phyloP scores from a whole-genome alignment of 345 rosid genomes.

The Arabidopsis suecica region DNA sequence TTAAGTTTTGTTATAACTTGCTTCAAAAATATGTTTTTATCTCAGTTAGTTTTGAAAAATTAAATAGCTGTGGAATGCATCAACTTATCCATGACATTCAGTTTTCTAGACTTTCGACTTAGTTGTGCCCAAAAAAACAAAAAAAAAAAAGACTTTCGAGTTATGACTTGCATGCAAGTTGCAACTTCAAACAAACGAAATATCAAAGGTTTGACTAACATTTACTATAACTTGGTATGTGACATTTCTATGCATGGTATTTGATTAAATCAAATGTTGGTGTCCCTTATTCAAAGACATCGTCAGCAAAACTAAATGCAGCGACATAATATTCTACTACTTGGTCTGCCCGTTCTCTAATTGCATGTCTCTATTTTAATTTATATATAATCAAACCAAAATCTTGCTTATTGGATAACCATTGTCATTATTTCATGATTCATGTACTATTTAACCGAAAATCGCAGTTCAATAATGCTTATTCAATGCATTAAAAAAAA shows the following conservation, averaged over 20 bases:
- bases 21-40: too few relatives aligned
- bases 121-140: neutral
- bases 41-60: too few relatives aligned
- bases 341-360: slow-evolving; percentile 20
- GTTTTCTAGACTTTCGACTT: neutral
- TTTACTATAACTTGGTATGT: neutral
- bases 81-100: neutral
- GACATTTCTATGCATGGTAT: neutral
- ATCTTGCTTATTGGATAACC: slow-evolving; percentile 7
- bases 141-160: too few relatives aligned
- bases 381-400: slow-evolving; percentile 18
- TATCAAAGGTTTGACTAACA: neutral
- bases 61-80: neutral
- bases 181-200: neutral
- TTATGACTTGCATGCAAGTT: neutral
- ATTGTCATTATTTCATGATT: slow-evolving; percentile 8
- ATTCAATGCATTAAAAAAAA: too few relatives aligned
- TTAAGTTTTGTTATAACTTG: neutral
- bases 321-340: slow-evolving; percentile 22
- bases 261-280: neutral
- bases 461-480: slow-evolving; percentile 14
- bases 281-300: slow-evolving; percentile 16
- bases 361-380: neutral
- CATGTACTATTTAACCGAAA: neutral
- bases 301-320: slow-evolving; percentile 2